A percentile compares a stretch with the other conserved stretches of the same genome.
These are phyloP conservation scores for Collybiopsis luxurians DNA, from an alignment of 768 basidiomycete genomes.

Conservation along the genomic window DNA sequence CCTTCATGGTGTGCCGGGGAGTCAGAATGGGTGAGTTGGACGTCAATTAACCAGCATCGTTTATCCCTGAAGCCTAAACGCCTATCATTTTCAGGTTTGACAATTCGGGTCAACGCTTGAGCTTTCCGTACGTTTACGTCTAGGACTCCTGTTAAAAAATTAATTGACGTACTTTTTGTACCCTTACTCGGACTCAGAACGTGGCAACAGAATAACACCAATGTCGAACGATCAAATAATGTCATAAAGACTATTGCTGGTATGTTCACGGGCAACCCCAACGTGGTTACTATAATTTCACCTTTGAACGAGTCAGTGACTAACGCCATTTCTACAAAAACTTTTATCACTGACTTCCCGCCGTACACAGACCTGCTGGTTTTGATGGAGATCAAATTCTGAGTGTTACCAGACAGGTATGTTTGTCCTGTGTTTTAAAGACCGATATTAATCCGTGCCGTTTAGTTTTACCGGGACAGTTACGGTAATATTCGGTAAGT, in stretches of 20 bases:
- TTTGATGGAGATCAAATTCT: slow-evolving; percentile 3
- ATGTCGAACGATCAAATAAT: slow-evolving; percentile 63
- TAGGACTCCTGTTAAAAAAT: background rate
- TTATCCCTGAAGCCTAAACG: too few species aligned
- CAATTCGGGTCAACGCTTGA: slow-evolving; percentile 70
- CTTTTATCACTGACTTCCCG: too few species aligned
- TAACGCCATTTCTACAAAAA: too few species aligned
- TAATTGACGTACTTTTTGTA: too few species aligned
- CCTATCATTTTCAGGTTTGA: slow-evolving; percentile 48
- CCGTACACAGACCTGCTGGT: slow-evolving; percentile 4
- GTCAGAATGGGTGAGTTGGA: slow-evolving; percentile 75
- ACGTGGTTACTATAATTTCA: slow-evolving; percentile 64
- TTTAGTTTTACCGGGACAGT: slow-evolving; percentile 72
- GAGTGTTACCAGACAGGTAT: background rate
- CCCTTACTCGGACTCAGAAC: too few species aligned
- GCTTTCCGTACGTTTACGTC: slow-evolving; percentile 43
- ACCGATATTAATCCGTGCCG: background rate
- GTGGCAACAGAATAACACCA: slow-evolving; percentile 68
- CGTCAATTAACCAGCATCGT: too few species aligned
- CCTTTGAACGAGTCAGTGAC: slow-evolving; percentile 81
- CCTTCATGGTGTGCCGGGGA: slow-evolving; percentile 71
- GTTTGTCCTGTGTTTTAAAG: background rate
- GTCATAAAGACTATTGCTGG: slow-evolving; percentile 62
- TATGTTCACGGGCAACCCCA: slow-evolving; percentile 36
- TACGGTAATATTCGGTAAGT: slow-evolving; percentile 69